Evolutionary conservation across 805 yeast genomes (phyloP).

Genomic region (Candida pini): DNA sequence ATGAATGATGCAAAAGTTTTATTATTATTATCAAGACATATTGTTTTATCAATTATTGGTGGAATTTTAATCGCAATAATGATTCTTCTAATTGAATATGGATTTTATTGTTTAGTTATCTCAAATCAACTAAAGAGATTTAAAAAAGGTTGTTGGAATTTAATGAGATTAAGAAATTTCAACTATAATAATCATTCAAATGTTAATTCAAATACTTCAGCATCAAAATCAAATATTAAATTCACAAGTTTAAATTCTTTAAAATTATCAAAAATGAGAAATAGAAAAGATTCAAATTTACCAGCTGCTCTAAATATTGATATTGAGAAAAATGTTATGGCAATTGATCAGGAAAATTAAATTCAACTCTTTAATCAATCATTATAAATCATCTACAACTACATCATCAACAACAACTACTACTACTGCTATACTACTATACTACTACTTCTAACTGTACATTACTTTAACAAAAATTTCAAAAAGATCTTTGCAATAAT

Average conservation of each 20-base stretch:
- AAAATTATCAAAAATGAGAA: constrained; percentile 21
- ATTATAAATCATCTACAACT: too few relatives aligned
- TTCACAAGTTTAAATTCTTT: too few relatives aligned
- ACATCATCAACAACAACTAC: too few relatives aligned
- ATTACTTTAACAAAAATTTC: too few relatives aligned
- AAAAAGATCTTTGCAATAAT: too few relatives aligned
- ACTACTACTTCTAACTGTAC: too few relatives aligned
- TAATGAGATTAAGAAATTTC: constrained; percentile 18
- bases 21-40: constrained; percentile 67
- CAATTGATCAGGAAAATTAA: too few relatives aligned
- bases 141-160: constrained; percentile 18
- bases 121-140: constrained; percentile 18
- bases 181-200: constrained; percentile 18
- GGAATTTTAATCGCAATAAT: constrained; percentile 58
- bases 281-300: constrained; percentile 52
- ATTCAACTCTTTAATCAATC: too few relatives aligned
- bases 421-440: too few relatives aligned
- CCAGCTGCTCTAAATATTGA: constrained; percentile 36
- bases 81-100: constrained; percentile 42
- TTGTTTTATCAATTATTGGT: constrained; percentile 60
- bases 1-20: constrained; percentile 78
- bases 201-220: constrained; percentile 17
- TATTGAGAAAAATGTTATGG: constrained; percentile 26
- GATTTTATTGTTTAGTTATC: constrained; percentile 32
- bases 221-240: too few relatives aligned